Evolutionary conservation across 2,329 filamentous ascomycete genomes (phyloP).

Genomic region (Talaromyces sp.): DNA sequence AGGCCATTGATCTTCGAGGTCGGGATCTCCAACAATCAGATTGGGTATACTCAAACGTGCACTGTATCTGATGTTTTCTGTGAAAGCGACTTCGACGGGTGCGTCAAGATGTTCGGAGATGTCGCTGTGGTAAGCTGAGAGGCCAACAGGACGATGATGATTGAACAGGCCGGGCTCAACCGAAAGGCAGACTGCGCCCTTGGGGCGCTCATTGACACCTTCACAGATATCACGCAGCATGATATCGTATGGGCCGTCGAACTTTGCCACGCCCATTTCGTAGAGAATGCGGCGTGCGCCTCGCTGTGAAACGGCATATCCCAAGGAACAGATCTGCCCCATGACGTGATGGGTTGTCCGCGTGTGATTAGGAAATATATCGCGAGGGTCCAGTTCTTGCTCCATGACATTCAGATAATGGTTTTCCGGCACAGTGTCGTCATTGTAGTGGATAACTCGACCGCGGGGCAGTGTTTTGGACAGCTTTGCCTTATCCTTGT

Average conservation of each 20-base stretch:
- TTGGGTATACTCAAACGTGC: conserved; percentile 8
- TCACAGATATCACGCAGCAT: conserved; percentile 45
- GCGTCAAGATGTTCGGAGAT: conserved; percentile 11
- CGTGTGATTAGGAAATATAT: conserved; percentile 27
- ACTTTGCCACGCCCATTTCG: conserved; percentile 21
- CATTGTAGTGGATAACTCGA: conserved; percentile 12
- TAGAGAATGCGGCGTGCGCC: conserved; percentile 34
- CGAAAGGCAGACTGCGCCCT: conserved; percentile 13
- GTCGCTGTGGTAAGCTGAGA: conserved; percentile 10
- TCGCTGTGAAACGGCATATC: conserved; percentile 32
- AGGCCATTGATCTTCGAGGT: conserved; percentile 10
- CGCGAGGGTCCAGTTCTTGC: conserved; percentile 9
- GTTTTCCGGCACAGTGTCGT: conserved; percentile 11
- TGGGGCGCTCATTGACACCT: conserved; percentile 23
- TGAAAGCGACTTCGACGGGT: conserved; percentile 10
- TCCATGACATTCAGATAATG: conserved; percentile 12
- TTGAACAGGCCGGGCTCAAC: conserved; percentile 17
- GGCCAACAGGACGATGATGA: conserved; percentile 13
- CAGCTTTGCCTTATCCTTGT: conserved; percentile 27
- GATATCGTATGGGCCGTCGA: conserved; percentile 35
- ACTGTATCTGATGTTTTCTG: conserved; percentile 13
- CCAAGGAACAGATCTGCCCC: conserved; percentile 30
- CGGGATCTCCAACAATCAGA: conserved; percentile 4
- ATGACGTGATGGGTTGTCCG: conserved; percentile 29
- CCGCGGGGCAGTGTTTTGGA: conserved; percentile 13